Base-by-base conservation (phyloP, 1,284 basidiomycete species). In the Meira miltonrushii region DNA sequence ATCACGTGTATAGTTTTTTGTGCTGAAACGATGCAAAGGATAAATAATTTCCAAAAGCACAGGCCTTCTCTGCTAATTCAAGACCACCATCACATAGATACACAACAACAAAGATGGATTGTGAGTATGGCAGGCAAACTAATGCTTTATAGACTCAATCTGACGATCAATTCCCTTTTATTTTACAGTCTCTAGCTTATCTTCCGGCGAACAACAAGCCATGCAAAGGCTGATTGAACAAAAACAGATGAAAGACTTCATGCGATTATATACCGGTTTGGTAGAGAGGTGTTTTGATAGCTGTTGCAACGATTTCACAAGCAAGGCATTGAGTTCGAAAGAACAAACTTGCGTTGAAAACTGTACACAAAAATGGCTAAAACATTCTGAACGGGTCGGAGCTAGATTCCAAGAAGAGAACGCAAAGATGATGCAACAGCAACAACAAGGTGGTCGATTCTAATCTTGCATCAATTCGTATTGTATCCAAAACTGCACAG, bases 221-320 rank as follows among this genome's bases (percentile, higher is more conserved):
- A 78, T 78, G 75, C 58, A 71, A 47, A 65, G 65, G 49, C 65
- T 78, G 62, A 71, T 78, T 52, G 75, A 77, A 67, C 72, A 76
- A 54, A 77, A 76, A 46, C 80, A 97, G 90, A 95, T 97, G 92
- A 90, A 94, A 84, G 94, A 97, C 82, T 97, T 98, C 75, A 84
- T 97, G 84, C 85, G 84, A 75, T 88, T 97, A 79, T 97, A 97
- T 82, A 90, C 92, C n/a, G 88, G 87, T 72, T 84, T 98, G 57
- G 92, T 95, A 44, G 93, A 97, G 79, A 86, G 89, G 68, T 98
- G 94, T 80, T 98, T 98, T 84, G 91, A 84, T 67, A 83, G 89
- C 33, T 98, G 94, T 80, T 89, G 88, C 75, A 92, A 95, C 78
- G 94, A 98, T 79, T 97, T 98, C 76, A 97, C 93, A 33, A 89